Base-by-base conservation (phyloP, 2,329 filamentous ascomycete genomes). In the Paraphaeosphaeria sporulosa region DNA sequence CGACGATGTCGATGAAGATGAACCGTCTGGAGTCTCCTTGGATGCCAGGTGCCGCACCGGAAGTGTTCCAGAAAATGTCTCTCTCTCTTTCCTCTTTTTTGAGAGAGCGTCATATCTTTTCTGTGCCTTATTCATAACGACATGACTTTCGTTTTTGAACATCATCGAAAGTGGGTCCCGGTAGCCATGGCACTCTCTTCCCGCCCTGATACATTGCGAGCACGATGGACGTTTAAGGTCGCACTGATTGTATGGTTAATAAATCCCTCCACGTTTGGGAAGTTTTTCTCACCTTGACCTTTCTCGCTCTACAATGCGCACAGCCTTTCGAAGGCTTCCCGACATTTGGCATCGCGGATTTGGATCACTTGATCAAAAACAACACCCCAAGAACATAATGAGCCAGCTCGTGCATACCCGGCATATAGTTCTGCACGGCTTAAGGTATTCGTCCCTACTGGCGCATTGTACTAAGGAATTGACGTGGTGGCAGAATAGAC, bases 161-260 rank as follows among this genome's bases (percentile, higher is more conserved):
- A 73, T 71, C 67, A 75, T 69, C 8, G 68, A 62, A 51, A 73
- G 50, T 10, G 66, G 62, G 47, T 76, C 71, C 15, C 74, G 68
- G 49, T 76, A 76, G 9, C 74, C 74, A 60, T 71, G 61, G 51
- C 74, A 76, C 30, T 66, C 62, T 42, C 67, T 71, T 21, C 64
- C 60, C 12, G 64, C 63, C 30, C 72, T 67, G 15, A 73, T 61
- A 48, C 74, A 76, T 68, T 76, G 73, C 6, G 68, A 64, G 55
- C 74, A 76, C 12, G 72, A 71, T 32, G 72, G 74, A 25, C 71
- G 67, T 54, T 72, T 71, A 44, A 69, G 70, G 48, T 76, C 74
- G 57, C 74, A 76, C 73, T 76, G 7, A 32, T 32, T 9, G 8
- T 36, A 9, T 12, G 17, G 19, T 60, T 23, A 60, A 58, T 27